Conservation (phyloP, 805 yeast species). For the Wickerhamomyces bisporus region DNA sequence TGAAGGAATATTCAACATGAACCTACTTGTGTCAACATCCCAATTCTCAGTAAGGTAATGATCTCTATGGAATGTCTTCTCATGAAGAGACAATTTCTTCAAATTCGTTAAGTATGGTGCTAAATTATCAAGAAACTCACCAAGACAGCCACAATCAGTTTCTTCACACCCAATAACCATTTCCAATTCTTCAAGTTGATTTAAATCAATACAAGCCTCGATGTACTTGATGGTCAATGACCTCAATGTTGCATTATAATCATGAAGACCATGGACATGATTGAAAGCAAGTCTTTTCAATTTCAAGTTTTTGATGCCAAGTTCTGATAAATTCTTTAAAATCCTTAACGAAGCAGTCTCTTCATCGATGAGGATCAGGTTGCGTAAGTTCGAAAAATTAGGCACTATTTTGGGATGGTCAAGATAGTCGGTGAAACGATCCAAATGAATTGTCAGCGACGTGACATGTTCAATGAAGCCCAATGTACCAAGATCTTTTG, state of each 20-base stretch:
- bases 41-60: constrained; percentile 50
- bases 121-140: constrained; percentile 33
- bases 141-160: constrained; percentile 39
- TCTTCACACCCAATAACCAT: constrained; percentile 51
- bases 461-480: constrained; percentile 2
- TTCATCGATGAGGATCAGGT: constrained; percentile 28
- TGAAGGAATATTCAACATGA: constrained; percentile 32
- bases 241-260: constrained; percentile 31
- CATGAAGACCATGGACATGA: constrained; percentile 41
- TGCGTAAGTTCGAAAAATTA: constrained; percentile 13
- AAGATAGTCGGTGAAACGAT: background rate
- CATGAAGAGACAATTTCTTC: constrained; percentile 25
- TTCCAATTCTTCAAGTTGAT: constrained; percentile 37
- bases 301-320: constrained; percentile 9
- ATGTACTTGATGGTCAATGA: constrained; percentile 28
- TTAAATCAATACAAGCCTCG: constrained; percentile 26
- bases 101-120: constrained; percentile 28
- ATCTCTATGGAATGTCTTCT: constrained; percentile 33
- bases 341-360: constrained; percentile 33
- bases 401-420: constrained; percentile 1
- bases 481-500: constrained; percentile 5
- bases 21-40: constrained; percentile 44
- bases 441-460: background rate
- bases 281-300: constrained; percentile 34
- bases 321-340: constrained; percentile 25